Evolutionary conservation across 2,329 filamentous ascomycete genomes (phyloP).

Genomic region (Ascomycota sp.): DNA sequence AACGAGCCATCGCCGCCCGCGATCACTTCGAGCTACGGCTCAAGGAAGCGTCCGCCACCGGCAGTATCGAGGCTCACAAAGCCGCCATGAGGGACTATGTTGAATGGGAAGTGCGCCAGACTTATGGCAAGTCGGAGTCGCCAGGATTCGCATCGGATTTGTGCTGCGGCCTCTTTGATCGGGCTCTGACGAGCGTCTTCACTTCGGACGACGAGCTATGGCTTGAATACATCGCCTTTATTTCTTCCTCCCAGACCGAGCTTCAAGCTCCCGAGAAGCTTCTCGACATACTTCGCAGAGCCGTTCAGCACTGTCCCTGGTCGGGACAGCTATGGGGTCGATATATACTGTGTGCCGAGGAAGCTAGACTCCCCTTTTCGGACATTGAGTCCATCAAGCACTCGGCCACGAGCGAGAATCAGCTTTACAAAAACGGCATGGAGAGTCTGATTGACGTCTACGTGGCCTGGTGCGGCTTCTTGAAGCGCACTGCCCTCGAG

Average conservation of each 20-base stretch:
- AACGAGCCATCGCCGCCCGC: slow-evolving; percentile 36
- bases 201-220: slow-evolving; percentile 54
- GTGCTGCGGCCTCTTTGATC: slow-evolving; percentile 48
- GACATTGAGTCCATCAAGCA: slow-evolving; percentile 83
- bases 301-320: slow-evolving; percentile 80
- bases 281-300: slow-evolving; percentile 54
- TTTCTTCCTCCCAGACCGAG: slow-evolving; percentile 26
- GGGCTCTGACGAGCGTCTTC: slow-evolving; percentile 48
- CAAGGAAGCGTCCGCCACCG: slow-evolving; percentile 30
- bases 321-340: slow-evolving; percentile 79
- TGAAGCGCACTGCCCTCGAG: slow-evolving; percentile 66
- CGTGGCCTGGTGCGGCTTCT: slow-evolving; percentile 80
- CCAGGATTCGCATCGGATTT: slow-evolving; percentile 24
- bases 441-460: slow-evolving; percentile 78
- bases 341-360: slow-evolving; percentile 66
- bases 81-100: slow-evolving; percentile 44
- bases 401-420: slow-evolving; percentile 63
- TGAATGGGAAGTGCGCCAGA: slow-evolving; percentile 56
- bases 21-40: slow-evolving; percentile 47
- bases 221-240: slow-evolving; percentile 63
- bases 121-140: slow-evolving; percentile 25
- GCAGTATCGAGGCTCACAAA: slow-evolving; percentile 32
- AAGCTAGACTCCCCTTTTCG: slow-evolving; percentile 50
- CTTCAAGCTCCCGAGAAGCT: slow-evolving; percentile 19
- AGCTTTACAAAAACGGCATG: slow-evolving; percentile 69